phyloP scores from a whole-genome alignment of 139 green algal species.

The Coelastrella sp. region DNA sequence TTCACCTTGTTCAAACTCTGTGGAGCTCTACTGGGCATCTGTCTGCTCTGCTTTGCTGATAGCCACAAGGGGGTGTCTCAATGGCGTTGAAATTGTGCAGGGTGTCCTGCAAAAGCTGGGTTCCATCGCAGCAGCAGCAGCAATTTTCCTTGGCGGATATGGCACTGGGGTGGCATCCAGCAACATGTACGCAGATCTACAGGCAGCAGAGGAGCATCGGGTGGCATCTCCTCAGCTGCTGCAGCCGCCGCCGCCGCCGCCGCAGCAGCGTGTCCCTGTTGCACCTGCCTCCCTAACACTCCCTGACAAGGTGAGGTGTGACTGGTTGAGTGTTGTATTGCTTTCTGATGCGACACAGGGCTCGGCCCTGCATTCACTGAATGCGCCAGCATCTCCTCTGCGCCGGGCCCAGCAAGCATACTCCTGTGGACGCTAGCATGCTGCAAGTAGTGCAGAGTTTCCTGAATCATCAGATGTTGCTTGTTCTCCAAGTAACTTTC shows the following conservation, averaged over 20 bases:
- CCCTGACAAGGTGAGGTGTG: conserved; percentile 21
- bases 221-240: background rate
- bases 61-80: background rate
- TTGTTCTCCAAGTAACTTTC: no score
- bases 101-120: background rate
- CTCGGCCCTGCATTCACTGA: no score
- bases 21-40: background rate
- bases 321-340: no score
- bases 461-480: no score
- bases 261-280: background rate
- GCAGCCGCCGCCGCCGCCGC: background rate
- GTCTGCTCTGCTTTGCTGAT: background rate
- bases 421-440: no score
- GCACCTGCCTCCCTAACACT: conserved; percentile 22
- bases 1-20: background rate
- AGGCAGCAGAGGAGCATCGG: background rate
- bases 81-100: background rate
- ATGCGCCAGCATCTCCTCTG: no score
- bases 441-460: no score
- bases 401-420: no score
- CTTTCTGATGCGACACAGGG: no score
- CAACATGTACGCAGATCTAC: conserved; percentile 31
- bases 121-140: conserved; percentile 1
- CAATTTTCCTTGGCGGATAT: conserved; percentile 33
- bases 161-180: conserved; percentile 11